Evolutionary conservation across 2,329 filamentous ascomycete species (phyloP).

Genomic region (Phyllosticta paracitricarpa): DNA sequence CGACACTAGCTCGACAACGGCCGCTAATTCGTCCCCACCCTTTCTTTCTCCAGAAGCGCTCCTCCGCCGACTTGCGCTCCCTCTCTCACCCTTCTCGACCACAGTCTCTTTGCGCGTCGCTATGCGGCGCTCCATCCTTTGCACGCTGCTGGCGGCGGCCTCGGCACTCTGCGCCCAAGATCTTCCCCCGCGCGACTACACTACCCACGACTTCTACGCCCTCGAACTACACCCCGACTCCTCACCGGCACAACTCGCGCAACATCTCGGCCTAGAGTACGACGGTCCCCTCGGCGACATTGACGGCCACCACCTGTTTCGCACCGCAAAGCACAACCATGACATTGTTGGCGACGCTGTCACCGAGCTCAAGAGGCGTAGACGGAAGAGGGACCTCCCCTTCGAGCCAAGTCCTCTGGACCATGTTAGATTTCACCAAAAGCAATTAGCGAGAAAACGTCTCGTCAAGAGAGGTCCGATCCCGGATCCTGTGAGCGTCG

Average conservation of each 20-base stretch:
- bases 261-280: conserved; percentile 63
- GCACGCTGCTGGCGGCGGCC: conserved; percentile 26
- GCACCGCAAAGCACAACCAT: conserved; percentile 50
- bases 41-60: conserved; percentile 1
- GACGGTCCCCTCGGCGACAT: conserved; percentile 75
- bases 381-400: conserved; percentile 49
- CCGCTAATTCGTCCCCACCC: neutral
- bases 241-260: conserved; percentile 60
- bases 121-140: conserved; percentile 40
- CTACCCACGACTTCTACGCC: conserved; percentile 83
- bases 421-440: conserved; percentile 66
- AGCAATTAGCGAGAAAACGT: conserved; percentile 56
- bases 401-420: conserved; percentile 52
- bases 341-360: conserved; percentile 42
- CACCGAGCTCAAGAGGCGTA: conserved; percentile 44
- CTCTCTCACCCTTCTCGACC: neutral
- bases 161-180: conserved; percentile 23
- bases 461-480: conserved; percentile 46
- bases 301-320: conserved; percentile 76
- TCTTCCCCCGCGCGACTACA: conserved; percentile 56
- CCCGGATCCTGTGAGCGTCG: neutral
- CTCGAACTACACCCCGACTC: conserved; percentile 63
- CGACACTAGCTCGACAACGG: neutral
- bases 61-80: neutral
- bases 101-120: conserved; percentile 4